These are phyloP conservation scores for Hyaloscypha finlandica DNA, from an alignment of 495 filamentous ascomycete species.

Conservation along the genomic window DNA sequence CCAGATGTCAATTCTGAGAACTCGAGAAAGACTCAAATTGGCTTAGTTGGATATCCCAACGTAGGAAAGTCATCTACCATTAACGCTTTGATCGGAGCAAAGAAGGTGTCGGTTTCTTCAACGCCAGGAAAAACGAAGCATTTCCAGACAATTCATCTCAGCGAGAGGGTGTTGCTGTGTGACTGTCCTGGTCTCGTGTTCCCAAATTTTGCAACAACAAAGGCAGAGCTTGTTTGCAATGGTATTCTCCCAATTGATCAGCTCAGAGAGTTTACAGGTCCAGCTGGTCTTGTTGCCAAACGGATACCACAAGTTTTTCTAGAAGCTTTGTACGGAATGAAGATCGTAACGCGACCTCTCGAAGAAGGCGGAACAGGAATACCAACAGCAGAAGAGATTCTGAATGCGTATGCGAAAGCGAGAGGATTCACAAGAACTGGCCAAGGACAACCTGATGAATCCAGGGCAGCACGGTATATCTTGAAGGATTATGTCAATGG, in stretches of 20 bases:
- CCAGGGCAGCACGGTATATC: constrained; percentile 83
- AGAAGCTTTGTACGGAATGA: constrained; percentile 91
- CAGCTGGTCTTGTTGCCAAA: constrained; percentile 80
- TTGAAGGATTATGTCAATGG: constrained; percentile 98
- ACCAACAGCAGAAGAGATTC: constrained; percentile 84
- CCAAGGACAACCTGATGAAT: constrained; percentile 89
- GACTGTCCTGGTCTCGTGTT: constrained; percentile 99
- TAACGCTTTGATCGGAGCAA: constrained; percentile 95
- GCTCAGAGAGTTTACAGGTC: constrained; percentile 90
- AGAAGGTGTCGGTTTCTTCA: constrained; percentile 97
- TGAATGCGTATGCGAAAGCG: constrained; percentile 83
- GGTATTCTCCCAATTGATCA: constrained; percentile 98
- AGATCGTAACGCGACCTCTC: constrained; percentile 74
- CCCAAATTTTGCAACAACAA: constrained; percentile 95
- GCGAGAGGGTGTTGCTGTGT: constrained; percentile 85
- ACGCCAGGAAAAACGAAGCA: constrained; percentile 99
- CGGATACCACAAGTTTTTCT: constrained; percentile 89
- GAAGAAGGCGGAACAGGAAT: constrained; percentile 94
- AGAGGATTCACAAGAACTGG: constrained; percentile 88
- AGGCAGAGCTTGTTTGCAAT: constrained; percentile 94
- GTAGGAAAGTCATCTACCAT: constrained; percentile 99
- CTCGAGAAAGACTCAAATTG: constrained; percentile 77
- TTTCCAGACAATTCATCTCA: constrained; percentile 97
- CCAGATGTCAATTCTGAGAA: constrained; percentile 39
- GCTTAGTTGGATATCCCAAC: constrained; percentile 97